Base-by-base conservation (phyloP, 2,329 filamentous ascomycete genomes). In the Neocucurbitaria cava region DNA sequence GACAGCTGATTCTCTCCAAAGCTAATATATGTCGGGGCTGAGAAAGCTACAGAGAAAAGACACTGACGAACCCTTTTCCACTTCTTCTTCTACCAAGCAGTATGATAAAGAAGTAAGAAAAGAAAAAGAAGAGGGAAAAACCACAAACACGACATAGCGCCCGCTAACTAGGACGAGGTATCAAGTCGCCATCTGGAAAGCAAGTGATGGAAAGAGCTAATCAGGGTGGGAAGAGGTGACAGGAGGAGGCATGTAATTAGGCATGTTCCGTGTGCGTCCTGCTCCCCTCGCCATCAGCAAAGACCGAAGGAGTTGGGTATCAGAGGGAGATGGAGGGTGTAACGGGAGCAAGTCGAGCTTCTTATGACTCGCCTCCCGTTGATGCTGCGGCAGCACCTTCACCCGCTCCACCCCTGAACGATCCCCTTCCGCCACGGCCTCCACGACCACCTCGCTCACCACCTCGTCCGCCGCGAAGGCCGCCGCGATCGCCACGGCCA, bases 381-480 rank as follows among this genome's bases (percentile, higher is more conserved):
- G 71, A 67, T 61, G 70, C 67, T 44, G 72, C 65, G 35, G 71
- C 45, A 58, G 67, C 69, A 59, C 71, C 70, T 60, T 74, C 71
- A 49, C 69, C 69, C 46, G 71, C 69, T 49, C 71, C 72, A 39
- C 70, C 71, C 10, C 70, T 62, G 60, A 58, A 64, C 9, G 59
- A 66, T n/a, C 72, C 71, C 49, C 71, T 59, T 52, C 70, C 69
- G 20, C 64, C 65, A 44, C 85, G 81, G 35, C 78, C 78, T 43
- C 76, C 73, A 45, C 77, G 71, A 31, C 65, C 69, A 40, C 72
- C 66, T 39, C 70, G 69, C 53, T 71, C 71, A 24, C 84, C 81
- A 57, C 83, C 78, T 56, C 81, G 79, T 58, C 84, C 80, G 56
- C 31, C 31, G 15, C 31, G 31, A 10, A n/a, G 13, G 3, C 31